Evolutionary conservation across 352 stramenopile species (phyloP).

Genomic region (Peronospora farinosa): DNA sequence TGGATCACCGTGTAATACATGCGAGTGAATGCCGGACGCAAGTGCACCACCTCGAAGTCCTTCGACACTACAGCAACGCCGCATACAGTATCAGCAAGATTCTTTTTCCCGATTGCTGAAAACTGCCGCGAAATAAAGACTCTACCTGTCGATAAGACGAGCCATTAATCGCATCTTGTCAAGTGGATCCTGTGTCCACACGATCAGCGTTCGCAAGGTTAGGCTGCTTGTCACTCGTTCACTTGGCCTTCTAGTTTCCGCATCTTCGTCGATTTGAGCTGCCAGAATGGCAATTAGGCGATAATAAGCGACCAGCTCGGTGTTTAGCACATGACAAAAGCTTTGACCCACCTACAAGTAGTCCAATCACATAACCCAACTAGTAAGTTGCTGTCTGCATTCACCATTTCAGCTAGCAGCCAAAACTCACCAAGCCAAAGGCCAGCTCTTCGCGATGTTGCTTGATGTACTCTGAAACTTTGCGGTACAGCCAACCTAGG

Average conservation of each 20-base stretch:
- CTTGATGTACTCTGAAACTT: slow-evolving; percentile 76
- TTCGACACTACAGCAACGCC: slow-evolving; percentile 48
- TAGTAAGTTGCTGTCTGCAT: slow-evolving; percentile 9
- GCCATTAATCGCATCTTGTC: slow-evolving; percentile 87
- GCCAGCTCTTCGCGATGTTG: slow-evolving; percentile 65
- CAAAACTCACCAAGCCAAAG: slow-evolving; percentile 62
- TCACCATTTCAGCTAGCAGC: not conserved
- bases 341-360: slow-evolving; percentile 66
- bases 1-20: slow-evolving; percentile 88
- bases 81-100: slow-evolving; percentile 1
- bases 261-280: slow-evolving; percentile 84
- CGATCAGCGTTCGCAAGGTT: slow-evolving; percentile 82
- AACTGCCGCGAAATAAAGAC: not conserved
- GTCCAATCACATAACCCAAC: slow-evolving; percentile 1
- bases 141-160: slow-evolving; percentile 80
- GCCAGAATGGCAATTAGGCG: slow-evolving; percentile 89
- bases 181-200: slow-evolving; percentile 87
- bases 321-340: slow-evolving; percentile 87
- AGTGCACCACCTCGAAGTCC: slow-evolving; percentile 83
- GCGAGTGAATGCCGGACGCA: slow-evolving; percentile 85
- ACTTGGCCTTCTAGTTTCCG: slow-evolving; percentile 45
- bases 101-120: not conserved
- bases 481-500: slow-evolving; percentile 87
- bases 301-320: slow-evolving; percentile 90
- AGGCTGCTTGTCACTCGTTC: slow-evolving; percentile 47